Percentiles rank a stretch among this genome's conserved stretches.
These are phyloP conservation scores for Melaleuca quinquenervia DNA, from an alignment of 345 rosid species.

Conservation along the genomic window DNA sequence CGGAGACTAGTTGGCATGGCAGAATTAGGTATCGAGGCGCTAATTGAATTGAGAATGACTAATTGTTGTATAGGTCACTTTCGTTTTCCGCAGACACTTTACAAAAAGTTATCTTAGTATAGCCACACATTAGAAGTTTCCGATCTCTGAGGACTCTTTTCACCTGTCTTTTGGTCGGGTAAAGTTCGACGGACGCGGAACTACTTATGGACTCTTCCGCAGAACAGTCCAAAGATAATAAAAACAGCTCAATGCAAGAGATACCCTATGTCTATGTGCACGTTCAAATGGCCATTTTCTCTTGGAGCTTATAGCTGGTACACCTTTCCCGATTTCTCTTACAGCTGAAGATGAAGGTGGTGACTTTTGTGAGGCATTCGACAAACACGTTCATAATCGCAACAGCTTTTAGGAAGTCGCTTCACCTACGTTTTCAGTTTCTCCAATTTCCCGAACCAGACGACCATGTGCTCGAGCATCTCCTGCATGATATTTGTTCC, in stretches of 20 bases:
- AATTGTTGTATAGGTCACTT: neutral
- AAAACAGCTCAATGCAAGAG: neutral
- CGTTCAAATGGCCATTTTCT: neutral
- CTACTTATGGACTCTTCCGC: neutral
- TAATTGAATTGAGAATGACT: neutral
- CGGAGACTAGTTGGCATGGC: neutral
- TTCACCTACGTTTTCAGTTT: neutral
- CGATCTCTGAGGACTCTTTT: neutral
- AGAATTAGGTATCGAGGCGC: neutral
- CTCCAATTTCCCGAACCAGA: neutral
- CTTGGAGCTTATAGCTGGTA: neutral
- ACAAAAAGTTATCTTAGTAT: neutral
- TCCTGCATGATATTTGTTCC: neutral
- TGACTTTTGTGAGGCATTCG: neutral
- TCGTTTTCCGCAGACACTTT: neutral
- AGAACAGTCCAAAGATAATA: neutral
- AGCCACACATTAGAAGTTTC: neutral
- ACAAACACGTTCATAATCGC: neutral
- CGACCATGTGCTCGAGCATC: neutral
- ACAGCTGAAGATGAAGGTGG: neutral
- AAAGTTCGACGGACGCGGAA: neutral
- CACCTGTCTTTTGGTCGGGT: neutral
- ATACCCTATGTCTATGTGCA: neutral
- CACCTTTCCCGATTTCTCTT: too few relatives aligned
- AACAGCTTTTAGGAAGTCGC: neutral